Evolutionary conservation across 2,329 filamentous ascomycete species (phyloP).

Genomic region (Ceratocystis cacaofunesta): DNA sequence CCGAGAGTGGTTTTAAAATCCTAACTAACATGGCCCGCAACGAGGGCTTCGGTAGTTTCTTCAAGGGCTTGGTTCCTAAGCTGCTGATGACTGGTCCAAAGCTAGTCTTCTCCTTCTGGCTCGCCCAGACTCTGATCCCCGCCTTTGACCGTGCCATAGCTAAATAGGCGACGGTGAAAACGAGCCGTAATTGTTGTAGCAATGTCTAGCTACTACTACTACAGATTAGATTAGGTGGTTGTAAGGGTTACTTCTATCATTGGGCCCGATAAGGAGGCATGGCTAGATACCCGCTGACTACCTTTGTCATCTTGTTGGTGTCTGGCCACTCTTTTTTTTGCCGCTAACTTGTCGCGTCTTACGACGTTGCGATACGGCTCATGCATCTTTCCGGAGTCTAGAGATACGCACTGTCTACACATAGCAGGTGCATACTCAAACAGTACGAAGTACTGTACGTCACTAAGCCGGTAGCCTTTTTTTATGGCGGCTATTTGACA

Average conservation of each 20-base stretch:
- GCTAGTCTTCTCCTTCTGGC: conserved; percentile 98
- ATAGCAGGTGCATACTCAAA: background rate
- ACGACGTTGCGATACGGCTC: background rate
- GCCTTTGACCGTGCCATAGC: conserved; percentile 52
- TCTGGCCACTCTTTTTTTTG: background rate
- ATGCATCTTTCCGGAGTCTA: background rate
- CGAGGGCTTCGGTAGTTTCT: conserved; percentile 76
- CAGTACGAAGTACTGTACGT: background rate
- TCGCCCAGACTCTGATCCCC: conserved; percentile 94
- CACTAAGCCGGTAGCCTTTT: background rate
- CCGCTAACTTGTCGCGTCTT: background rate
- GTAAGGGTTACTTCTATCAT: no score
- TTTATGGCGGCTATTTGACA: background rate
- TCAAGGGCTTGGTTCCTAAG: conserved; percentile 96
- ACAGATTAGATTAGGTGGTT: no score
- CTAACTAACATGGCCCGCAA: conserved; percentile 84
- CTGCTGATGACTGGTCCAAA: conserved; percentile 98
- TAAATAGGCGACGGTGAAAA: conserved; percentile 21
- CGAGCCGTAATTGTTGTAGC: background rate
- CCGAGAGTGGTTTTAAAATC: conserved; percentile 85
- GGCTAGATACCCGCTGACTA: no score
- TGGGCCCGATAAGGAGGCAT: no score
- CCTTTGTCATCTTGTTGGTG: no score
- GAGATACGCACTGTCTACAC: background rate
- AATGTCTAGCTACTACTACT: no score